Percentiles rank a stretch among this genome's conserved stretches.
phyloP scores from a whole-genome alignment of 495 filamentous ascomycete species.

The Penicillium herquei region DNA sequence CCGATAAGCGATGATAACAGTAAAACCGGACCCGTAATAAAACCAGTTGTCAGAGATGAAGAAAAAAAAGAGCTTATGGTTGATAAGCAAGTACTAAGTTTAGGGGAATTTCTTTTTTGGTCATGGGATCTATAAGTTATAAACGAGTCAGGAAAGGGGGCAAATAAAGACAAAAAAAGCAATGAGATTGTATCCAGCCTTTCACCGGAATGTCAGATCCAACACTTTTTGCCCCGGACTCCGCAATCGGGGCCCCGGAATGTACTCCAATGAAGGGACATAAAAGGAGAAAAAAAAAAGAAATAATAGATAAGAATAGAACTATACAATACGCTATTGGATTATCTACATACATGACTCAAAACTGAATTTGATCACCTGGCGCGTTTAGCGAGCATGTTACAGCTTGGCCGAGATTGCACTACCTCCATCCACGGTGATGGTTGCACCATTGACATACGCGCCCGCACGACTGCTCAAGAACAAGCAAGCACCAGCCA shows the following conservation, averaged over 20 bases:
- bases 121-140: background rate
- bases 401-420: slow-evolving; percentile 55
- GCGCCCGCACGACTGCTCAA: slow-evolving; percentile 67
- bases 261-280: background rate
- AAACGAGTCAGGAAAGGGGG: background rate
- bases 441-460: slow-evolving; percentile 76
- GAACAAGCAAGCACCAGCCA: slow-evolving; percentile 75
- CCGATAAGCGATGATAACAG: slow-evolving; percentile 21
- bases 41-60: background rate
- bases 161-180: background rate
- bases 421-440: slow-evolving; percentile 69
- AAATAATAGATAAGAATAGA: slow-evolving; percentile 2
- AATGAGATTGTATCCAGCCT: slow-evolving; percentile 8
- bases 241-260: background rate
- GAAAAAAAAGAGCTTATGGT: background rate
- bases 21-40: background rate
- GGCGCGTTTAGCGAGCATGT: slow-evolving; percentile 6
- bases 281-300: background rate
- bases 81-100: background rate
- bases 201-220: slow-evolving; percentile 12
- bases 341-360: background rate
- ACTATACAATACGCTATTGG: background rate
- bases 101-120: background rate
- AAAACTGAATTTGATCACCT: slow-evolving; percentile 7
- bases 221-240: background rate